Conservation (phyloP, 2,329 filamentous ascomycete species). For the Colletotrichum tabaci region DNA sequence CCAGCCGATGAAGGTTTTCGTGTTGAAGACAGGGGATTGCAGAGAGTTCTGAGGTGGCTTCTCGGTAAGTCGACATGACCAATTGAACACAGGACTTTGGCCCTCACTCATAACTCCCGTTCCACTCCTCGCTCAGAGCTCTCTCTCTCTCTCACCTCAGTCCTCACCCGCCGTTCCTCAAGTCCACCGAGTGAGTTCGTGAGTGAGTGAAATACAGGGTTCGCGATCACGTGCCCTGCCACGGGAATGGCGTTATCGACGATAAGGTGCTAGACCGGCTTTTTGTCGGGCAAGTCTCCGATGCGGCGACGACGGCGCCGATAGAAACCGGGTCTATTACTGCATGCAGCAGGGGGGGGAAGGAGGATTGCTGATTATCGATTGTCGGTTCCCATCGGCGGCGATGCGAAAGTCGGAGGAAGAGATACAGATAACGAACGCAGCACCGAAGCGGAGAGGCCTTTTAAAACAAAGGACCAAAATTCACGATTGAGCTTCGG, state of each 20-base stretch:
- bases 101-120: too few species aligned
- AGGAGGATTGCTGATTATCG: too few species aligned
- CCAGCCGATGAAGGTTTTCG: background rate
- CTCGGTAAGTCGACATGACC: too few species aligned
- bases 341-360: conserved; percentile 18
- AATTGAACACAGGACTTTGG: too few species aligned
- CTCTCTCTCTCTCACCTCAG: background rate
- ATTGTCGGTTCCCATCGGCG: conserved; percentile 17
- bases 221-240: conserved; percentile 25
- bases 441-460: background rate
- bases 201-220: background rate
- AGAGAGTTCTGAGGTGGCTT: background rate
- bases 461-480: background rate
- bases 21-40: background rate
- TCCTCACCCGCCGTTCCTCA: too few species aligned
- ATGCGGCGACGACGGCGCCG: conserved; percentile 11
- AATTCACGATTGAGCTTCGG: background rate
- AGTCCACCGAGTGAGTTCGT: too few species aligned
- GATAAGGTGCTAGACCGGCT: conserved; percentile 22
- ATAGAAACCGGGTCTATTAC: conserved; percentile 25
- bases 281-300: conserved; percentile 36
- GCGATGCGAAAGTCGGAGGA: conserved; percentile 2
- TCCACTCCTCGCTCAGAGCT: too few species aligned
- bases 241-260: conserved; percentile 21
- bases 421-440: background rate